Base-by-base conservation (phyloP, 805 yeast genomes). In the Barnettozyma sucrosica region DNA sequence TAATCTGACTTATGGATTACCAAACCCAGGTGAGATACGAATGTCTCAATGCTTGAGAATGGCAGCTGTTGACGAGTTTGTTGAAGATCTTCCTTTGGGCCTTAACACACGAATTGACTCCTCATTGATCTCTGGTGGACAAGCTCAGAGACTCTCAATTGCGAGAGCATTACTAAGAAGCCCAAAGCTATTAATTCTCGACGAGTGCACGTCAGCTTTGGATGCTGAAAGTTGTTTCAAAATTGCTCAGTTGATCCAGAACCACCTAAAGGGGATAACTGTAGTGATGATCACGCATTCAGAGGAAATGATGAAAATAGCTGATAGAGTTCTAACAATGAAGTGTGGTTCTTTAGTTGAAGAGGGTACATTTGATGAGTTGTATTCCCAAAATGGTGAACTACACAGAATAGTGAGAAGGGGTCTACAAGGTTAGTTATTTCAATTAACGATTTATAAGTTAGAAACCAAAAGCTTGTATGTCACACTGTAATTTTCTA, bases 161-260 rank as follows among this genome's bases (percentile, higher is more conserved):
- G 96, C 92, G 0, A 72, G 98, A 44, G 93, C 96, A 0, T 52
- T 93, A 4, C 49, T 90, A 5, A 66, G 90, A 33, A 69, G 73
- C 19, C 93, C 97, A 0, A 67, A 69, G 26, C 54, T 81, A 9
- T 58, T 80, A 45, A 67, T 81, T 18, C 64, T 93, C 43, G 99
- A 93, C 65, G 99, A 93, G 62, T 83, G 90, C 55, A 89, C 98
- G 0, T 82, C 97, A 0, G 85, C 96, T 0, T 68, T 93, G 43
- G 99, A 93, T 61, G 71, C 82, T 0, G 75, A 71, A 18, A 85
- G 82, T 53, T 64, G 85, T 0, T 55, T 59, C 7, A 58, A 62
- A 2, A 75, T 93, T n/a, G 67, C 72, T 14, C 58, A 71, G 1
- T 54, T 87, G 49, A 68, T 92, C 0, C 45, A 55, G 11, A 55